Percentiles rank a stretch among this genome's conserved stretches.
Conservation (phyloP, 441 rosid species). For the Biscutella laevigata region DNA sequence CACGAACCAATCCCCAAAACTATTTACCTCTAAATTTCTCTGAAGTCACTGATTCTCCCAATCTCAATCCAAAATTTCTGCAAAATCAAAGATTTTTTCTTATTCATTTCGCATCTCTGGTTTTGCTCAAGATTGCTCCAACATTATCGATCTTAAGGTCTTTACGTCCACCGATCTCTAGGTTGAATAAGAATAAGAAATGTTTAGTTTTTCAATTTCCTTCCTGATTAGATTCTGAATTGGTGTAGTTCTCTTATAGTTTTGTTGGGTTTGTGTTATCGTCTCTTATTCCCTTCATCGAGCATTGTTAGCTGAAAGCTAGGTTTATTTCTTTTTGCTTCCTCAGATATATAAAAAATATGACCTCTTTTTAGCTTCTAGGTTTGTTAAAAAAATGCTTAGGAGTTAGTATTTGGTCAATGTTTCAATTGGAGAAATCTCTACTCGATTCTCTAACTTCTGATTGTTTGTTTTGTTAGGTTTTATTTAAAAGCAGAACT, state of each 20-base stretch:
- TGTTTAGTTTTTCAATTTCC: not conserved
- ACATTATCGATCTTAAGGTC: conserved; percentile 16
- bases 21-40: not conserved
- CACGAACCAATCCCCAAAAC: conserved; percentile 13
- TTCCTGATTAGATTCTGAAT: conserved; percentile 4
- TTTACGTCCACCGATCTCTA: not conserved
- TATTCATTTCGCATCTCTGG: not conserved
- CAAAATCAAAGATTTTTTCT: not conserved
- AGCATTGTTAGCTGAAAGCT: conserved; percentile 5
- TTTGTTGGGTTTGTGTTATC: not conserved
- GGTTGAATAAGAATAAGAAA: not conserved
- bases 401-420: not conserved
- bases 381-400: not conserved
- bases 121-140: not conserved
- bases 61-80: conserved; percentile 10
- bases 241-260: not conserved
- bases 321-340: not conserved
- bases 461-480: conserved; percentile 8
- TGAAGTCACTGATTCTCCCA: not conserved
- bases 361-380: conserved; percentile 5
- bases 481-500: conserved; percentile 3
- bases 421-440: not conserved
- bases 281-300: not conserved
- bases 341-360: conserved; percentile 7
- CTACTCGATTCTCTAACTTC: not conserved